A percentile compares a stretch with the other conserved stretches of the same genome.
phyloP scores from a whole-genome alignment of 768 basidiomycete species.

The Lyophyllum atratum region DNA sequence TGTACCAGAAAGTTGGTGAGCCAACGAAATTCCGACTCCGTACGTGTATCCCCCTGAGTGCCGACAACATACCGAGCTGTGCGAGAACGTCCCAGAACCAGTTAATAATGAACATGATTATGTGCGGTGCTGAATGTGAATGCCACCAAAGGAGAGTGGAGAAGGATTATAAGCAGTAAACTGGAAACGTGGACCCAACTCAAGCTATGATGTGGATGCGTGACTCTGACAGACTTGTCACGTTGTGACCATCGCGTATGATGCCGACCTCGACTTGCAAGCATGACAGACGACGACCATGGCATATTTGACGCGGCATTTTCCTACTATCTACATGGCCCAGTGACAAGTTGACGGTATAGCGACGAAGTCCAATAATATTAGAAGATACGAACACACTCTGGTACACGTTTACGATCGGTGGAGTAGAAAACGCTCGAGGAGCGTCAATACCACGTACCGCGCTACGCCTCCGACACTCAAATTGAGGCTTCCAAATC shows the following conservation, averaged over 20 bases:
- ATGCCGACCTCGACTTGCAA: no score
- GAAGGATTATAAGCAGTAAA: slow-evolving; percentile 6
- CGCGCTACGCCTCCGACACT: no score
- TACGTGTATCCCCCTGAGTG: neutral
- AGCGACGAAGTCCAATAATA: no score
- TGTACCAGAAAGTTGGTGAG: slow-evolving; percentile 26
- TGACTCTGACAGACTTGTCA: slow-evolving; percentile 10
- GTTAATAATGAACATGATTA: slow-evolving; percentile 79
- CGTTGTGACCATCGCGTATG: slow-evolving; percentile 7
- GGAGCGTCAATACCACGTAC: no score
- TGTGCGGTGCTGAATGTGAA: slow-evolving; percentile 17
- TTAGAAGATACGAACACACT: no score
- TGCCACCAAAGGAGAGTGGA: slow-evolving; percentile 11
- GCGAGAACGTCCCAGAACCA: slow-evolving; percentile 98
- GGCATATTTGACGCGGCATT: no score
- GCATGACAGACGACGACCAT: no score
- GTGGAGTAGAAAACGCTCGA: no score
- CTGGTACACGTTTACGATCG: no score
- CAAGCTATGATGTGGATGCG: slow-evolving; percentile 11
- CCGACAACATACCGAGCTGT: slow-evolving; percentile 71
- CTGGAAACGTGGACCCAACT: slow-evolving; percentile 12
- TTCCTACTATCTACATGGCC: no score
- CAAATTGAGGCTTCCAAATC: no score
- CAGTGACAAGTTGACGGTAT: no score
- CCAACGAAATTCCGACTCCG: neutral